phyloP scores from a whole-genome alignment of 805 yeast species.

The Saccharomycopsis schoenii region DNA sequence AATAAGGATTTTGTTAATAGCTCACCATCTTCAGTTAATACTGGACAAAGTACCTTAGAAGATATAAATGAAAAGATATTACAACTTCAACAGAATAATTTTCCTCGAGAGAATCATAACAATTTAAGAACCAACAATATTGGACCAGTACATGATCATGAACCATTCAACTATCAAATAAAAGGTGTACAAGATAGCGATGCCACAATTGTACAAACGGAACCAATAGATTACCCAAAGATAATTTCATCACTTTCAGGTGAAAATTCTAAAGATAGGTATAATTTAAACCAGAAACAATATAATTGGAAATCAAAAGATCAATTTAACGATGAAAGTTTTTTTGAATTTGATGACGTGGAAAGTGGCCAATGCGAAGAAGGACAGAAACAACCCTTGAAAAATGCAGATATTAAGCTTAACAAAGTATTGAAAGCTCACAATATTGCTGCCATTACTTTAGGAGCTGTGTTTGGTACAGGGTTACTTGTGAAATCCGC shows the following conservation, averaged over 20 bases:
- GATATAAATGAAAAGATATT: background rate
- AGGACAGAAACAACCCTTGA: background rate
- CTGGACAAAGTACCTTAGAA: background rate
- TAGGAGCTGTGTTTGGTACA: conserved; percentile 43
- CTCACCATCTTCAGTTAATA: background rate
- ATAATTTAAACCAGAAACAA: background rate
- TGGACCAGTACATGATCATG: background rate
- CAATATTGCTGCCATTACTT: conserved; percentile 15
- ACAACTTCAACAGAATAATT: background rate
- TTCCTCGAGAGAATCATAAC: background rate
- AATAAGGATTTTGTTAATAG: background rate
- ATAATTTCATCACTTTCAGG: background rate
- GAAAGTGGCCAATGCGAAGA: background rate
- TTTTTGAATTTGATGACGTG: background rate
- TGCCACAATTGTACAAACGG: background rate
- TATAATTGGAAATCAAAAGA: background rate
- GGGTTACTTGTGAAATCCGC: conserved; percentile 76
- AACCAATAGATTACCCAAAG: background rate
- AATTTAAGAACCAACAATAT: background rate
- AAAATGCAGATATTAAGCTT: background rate
- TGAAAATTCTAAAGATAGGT: background rate
- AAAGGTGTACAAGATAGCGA: background rate
- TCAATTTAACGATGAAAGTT: background rate
- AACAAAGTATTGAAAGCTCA: conserved; percentile 13
- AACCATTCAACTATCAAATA: background rate